A percentile compares a stretch with the other conserved stretches of the same genome.
phyloP scores from a whole-genome alignment of 2,329 filamentous ascomycete species.

The Cercospora zeae-maydis region DNA sequence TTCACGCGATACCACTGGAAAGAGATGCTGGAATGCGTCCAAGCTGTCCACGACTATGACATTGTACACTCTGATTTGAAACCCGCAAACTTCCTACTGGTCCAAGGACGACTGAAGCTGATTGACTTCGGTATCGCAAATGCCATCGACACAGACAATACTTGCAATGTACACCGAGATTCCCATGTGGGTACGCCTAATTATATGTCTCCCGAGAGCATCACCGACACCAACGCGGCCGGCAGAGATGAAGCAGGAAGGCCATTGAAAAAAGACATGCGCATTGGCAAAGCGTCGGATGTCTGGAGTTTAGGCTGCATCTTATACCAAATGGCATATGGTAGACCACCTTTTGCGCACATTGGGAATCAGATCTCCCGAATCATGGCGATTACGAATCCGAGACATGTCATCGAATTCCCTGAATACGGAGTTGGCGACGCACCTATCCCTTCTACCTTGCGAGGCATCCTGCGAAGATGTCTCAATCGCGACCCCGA shows the following conservation, averaged over 20 bases:
- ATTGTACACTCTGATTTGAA: conserved; percentile 97
- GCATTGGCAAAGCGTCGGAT: conserved; percentile 91
- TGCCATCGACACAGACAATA: conserved; percentile 91
- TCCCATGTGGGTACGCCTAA: conserved; percentile 94
- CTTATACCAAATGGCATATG: conserved; percentile 96
- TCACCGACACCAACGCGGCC: conserved; percentile 76
- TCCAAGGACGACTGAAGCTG: conserved; percentile 84
- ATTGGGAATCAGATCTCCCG: conserved; percentile 82
- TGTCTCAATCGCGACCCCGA: conserved; percentile 59
- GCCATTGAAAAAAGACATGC: conserved; percentile 72
- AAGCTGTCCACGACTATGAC: conserved; percentile 81
- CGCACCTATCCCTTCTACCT: conserved; percentile 51
- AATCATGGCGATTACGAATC: conserved; percentile 83
- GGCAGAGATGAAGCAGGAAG: conserved; percentile 42
- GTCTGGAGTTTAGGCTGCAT: conserved; percentile 97
- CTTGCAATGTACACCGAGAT: conserved; percentile 94
- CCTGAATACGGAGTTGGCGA: conserved; percentile 66
- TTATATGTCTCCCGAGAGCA: conserved; percentile 95
- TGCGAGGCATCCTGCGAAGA: conserved; percentile 54
- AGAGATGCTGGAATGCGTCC: conserved; percentile 95
- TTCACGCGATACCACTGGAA: conserved; percentile 99
- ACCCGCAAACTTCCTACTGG: conserved; percentile 92
- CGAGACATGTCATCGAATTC: conserved; percentile 68
- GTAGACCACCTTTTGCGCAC: conserved; percentile 90
- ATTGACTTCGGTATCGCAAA: conserved; percentile 99